Evolutionary conservation across 1,284 basidiomycete genomes (phyloP).

Genomic region (Salmacisia buchloeana): DNA sequence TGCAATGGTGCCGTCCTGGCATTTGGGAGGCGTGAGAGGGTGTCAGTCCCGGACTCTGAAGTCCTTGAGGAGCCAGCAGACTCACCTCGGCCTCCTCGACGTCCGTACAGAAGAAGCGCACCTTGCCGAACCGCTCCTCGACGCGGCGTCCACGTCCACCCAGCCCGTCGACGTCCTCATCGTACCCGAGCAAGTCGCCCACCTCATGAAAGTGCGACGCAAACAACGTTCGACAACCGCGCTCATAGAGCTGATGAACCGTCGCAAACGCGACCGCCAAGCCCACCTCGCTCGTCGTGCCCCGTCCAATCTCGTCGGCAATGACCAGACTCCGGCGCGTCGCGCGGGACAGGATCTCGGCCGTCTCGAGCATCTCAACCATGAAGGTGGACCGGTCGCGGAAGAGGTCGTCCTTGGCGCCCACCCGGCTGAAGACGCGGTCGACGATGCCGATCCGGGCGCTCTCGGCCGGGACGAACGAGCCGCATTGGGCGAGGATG

Average conservation of each 20-base stretch:
- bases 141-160: background rate
- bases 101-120: conserved; percentile 83
- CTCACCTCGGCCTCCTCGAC: conserved; percentile 69
- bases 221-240: conserved; percentile 82
- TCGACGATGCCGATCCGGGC: conserved; percentile 82
- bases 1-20: conserved; percentile 56
- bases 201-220: conserved; percentile 97
- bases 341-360: conserved; percentile 64
- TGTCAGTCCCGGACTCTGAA: background rate
- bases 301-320: conserved; percentile 75
- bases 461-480: conserved; percentile 79
- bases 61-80: too few relatives aligned
- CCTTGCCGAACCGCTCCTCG: conserved; percentile 34
- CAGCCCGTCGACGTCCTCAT: conserved; percentile 9
- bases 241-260: conserved; percentile 69
- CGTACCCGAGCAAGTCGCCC: conserved; percentile 61
- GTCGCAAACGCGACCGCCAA: conserved; percentile 88
- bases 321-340: conserved; percentile 35
- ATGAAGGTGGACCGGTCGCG: conserved; percentile 89
- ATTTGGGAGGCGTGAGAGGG: background rate
- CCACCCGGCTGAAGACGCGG: conserved; percentile 85
- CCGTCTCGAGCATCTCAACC: conserved; percentile 57
- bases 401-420: conserved; percentile 90
- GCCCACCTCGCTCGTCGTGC: conserved; percentile 86
- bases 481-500: conserved; percentile 85